Conservation (phyloP, 2,329 filamentous ascomycete species). For the Penicillium expansum region DNA sequence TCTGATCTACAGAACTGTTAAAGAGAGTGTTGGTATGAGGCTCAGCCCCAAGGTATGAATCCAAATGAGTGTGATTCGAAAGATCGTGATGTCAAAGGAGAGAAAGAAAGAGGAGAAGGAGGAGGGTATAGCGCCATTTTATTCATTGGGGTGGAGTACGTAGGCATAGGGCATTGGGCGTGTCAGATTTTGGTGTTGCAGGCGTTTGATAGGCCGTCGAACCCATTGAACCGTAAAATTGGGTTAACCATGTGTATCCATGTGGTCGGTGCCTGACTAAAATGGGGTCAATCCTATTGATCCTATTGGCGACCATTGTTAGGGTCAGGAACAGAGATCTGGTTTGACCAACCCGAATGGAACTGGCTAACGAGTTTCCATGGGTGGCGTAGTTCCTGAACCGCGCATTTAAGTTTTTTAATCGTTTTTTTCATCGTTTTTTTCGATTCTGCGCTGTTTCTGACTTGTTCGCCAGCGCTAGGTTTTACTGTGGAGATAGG, state of each 20-base stretch:
- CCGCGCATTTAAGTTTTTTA: background rate
- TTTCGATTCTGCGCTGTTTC: background rate
- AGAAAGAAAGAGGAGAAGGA: background rate
- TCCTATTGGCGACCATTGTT: background rate
- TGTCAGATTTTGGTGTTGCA: background rate
- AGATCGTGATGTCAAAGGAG: conserved; percentile 3
- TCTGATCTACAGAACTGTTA: conserved; percentile 13
- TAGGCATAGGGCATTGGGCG: background rate
- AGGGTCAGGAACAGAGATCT: background rate
- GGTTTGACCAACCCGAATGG: conserved; percentile 7
- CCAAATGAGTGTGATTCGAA: conserved; percentile 11
- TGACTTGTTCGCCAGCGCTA: conserved; percentile 2
- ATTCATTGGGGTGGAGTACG: conserved; percentile 3
- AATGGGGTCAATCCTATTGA: background rate
- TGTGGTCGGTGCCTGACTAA: conserved; percentile 2
- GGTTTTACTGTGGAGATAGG: background rate
- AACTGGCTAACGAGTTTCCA: background rate
- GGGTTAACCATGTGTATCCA: conserved; percentile 1
- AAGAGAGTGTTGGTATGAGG: conserved; percentile 4
- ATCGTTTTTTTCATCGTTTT: background rate
- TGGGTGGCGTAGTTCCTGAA: background rate
- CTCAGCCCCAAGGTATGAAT: conserved; percentile 5
- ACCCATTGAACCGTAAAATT: background rate
- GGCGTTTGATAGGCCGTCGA: conserved; percentile 1
- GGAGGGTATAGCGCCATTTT: conserved; percentile 8